phyloP scores from a whole-genome alignment of 352 stramenopile genomes.

The Globisporangium iwayamae region DNA sequence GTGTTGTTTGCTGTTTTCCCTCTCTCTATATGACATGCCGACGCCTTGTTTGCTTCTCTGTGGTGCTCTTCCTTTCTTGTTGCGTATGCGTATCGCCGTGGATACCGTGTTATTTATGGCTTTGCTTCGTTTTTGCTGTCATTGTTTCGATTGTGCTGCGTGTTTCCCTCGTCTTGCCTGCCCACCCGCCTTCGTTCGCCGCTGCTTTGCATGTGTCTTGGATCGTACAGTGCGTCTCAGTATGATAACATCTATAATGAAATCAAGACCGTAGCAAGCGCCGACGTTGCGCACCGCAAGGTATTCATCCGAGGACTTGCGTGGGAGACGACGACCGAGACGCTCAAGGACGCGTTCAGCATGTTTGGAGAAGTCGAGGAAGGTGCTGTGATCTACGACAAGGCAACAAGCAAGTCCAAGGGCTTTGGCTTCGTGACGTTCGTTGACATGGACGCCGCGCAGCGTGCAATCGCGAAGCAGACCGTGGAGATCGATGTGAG shows the following conservation, averaged over 20 bases:
- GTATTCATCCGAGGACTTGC: constrained; percentile 67
- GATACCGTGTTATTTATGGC: neutral
- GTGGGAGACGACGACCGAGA: constrained; percentile 50
- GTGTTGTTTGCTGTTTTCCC: constrained; percentile 1
- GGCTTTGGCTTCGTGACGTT: constrained; percentile 73
- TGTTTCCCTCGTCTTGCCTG: neutral
- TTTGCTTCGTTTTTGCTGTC: neutral
- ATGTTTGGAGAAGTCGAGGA: constrained; percentile 61
- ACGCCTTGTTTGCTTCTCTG: constrained; percentile 4
- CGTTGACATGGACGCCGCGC: constrained; percentile 52
- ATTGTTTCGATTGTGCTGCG: neutral
- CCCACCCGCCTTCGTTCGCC: neutral
- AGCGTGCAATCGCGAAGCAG: constrained; percentile 44
- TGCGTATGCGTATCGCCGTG: constrained; percentile 8
- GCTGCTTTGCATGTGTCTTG: constrained; percentile 8
- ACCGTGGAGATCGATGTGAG: constrained; percentile 56
- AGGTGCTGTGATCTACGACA: constrained; percentile 59
- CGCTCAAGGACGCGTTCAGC: constrained; percentile 43
- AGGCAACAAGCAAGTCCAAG: constrained; percentile 52
- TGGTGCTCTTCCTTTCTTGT: constrained; percentile 1
- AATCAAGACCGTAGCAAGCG: constrained; percentile 53
- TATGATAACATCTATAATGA: constrained; percentile 53
- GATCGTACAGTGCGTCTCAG: constrained; percentile 43
- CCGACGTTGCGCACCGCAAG: constrained; percentile 59
- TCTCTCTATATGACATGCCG: constrained; percentile 5